Base-by-base conservation (phyloP, 306 rosid species). In the Castanea mollissima region DNA sequence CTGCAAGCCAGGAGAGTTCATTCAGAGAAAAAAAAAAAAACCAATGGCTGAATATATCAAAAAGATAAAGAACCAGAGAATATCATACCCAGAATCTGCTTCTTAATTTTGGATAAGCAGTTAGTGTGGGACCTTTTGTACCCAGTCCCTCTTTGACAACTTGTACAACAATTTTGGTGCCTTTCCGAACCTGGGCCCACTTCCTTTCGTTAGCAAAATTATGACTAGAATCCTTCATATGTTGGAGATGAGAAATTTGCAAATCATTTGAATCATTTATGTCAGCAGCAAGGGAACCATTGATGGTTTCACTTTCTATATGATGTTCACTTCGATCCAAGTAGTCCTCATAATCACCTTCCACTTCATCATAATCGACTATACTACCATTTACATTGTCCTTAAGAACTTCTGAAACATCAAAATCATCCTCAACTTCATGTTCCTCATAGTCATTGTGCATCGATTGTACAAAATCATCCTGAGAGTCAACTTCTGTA, bases 141-240 rank as follows among this genome's bases (percentile, higher is more conserved):
- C 99, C 99, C 72, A 93, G 82, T 65, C 95, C 99, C 86, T 91
- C 98, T 88, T 95, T 95, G 83, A 90, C 94, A 82, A 95, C 99
- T 87, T 95, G 99, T 69, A 95, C 99, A 78, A 95, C 74, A 67
- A 91, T 81, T 89, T 95, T 95, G 80, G 99, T 93, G 73, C 99
- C 94, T 84, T 90, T 89, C 78, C 90, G 85, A 86, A 93, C 99
- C 83, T 71, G 82, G 75, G 41, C 75, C 99, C 99, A 95, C 81
- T 90, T 92, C 41, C 82, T 91, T 82, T 84, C 91, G 69, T 82
- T 79, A 21, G 83, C 54, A 52, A 82, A 41, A 18, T 23, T 19
- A 56, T 63, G 81, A 54, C 72, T 71, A 71, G 80, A 72, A 77
- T 76, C 87, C 84, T 80, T 88, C 76, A 70, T 83, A 81, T 86